These are phyloP conservation scores for Pichia insulana DNA, from an alignment of 805 yeast genomes.

Conservation along the genomic window DNA sequence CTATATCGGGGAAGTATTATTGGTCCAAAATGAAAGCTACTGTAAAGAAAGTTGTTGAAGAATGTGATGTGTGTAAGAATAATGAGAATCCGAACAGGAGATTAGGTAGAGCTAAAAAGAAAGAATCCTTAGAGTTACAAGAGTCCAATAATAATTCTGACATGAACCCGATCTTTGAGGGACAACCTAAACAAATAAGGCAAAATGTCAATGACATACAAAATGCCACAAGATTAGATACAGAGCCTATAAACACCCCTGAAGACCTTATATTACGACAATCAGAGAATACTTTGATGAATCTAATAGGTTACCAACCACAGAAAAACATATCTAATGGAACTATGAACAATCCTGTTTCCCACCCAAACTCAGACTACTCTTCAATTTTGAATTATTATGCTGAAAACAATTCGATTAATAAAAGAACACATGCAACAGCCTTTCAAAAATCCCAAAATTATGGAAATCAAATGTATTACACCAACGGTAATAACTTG, in stretches of 20 bases:
- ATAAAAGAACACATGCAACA: not conserved
- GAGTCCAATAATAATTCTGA: no score
- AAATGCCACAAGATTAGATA: not conserved
- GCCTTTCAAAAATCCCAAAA: not conserved
- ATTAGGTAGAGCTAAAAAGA: not conserved
- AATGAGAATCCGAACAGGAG: not conserved
- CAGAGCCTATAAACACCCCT: not conserved
- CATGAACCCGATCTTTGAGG: no score
- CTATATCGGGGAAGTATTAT: conserved; percentile 71
- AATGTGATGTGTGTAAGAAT: conserved; percentile 61
- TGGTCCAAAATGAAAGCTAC: conserved; percentile 91
- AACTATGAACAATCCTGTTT: not conserved
- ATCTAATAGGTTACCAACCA: not conserved
- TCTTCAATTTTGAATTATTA: conserved; percentile 7
- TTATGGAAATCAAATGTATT: not conserved
- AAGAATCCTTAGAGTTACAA: not conserved
- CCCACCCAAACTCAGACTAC: not conserved
- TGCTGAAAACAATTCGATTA: not conserved
- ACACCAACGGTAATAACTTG: not conserved
- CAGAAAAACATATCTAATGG: not conserved
- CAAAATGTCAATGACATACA: not conserved
- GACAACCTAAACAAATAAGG: not conserved
- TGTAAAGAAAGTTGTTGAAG: conserved; percentile 66
- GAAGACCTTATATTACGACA: not conserved
- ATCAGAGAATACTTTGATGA: conserved; percentile 1